phyloP scores from a whole-genome alignment of 345 rosid species.

The Lagerstroemia speciosa region DNA sequence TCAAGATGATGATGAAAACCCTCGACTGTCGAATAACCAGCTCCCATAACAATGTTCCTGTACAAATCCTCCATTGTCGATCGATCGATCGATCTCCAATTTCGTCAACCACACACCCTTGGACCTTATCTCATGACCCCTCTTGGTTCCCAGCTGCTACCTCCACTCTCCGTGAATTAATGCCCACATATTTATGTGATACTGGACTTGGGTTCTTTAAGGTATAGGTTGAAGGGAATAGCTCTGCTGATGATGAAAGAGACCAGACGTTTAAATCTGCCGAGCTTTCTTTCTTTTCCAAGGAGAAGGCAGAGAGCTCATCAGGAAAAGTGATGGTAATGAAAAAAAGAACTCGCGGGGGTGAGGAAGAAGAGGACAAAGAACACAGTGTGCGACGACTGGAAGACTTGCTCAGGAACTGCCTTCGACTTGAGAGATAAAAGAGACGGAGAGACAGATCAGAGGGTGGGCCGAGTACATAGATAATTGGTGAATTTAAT shows the following conservation, averaged over 20 bases:
- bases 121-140: background rate
- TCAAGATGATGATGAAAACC: conserved; percentile 5
- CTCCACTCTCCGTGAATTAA: background rate
- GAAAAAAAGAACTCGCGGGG: background rate
- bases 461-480: no score
- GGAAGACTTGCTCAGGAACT: no score
- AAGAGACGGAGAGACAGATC: no score
- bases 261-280: conserved; percentile 17
- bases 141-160: background rate
- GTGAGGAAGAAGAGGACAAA: background rate
- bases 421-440: no score
- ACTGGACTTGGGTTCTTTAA: no score
- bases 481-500: no score
- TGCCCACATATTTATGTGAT: no score
- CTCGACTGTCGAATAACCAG: background rate
- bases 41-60: conserved; percentile 15
- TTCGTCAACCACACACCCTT: background rate
- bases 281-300: conserved; percentile 33
- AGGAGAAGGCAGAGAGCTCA: conserved; percentile 10
- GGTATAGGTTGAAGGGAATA: no score
- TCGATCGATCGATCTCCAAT: no score
- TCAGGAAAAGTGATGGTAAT: background rate
- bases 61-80: conserved; percentile 31
- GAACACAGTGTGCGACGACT: no score
- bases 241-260: conserved; percentile 16